These are phyloP conservation scores for Nemania serpens DNA, from an alignment of 2,329 filamentous ascomycete species.

Conservation along the genomic window DNA sequence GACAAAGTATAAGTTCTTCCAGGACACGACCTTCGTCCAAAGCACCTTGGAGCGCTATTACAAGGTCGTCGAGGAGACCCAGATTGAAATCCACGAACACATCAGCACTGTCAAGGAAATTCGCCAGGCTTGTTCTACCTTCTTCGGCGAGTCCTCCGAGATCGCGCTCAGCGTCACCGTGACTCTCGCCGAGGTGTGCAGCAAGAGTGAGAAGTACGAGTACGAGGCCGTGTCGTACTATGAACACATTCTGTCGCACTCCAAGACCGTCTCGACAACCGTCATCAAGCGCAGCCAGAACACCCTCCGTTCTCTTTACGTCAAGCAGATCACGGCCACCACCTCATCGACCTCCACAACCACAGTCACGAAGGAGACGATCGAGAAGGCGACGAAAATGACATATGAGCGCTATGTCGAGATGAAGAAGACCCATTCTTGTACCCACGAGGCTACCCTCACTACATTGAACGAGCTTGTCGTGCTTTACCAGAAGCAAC, in stretches of 20 bases:
- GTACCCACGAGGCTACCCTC: slow-evolving; percentile 24
- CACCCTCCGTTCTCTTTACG: slow-evolving; percentile 23
- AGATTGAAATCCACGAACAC: slow-evolving; percentile 25
- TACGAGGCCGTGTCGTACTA: slow-evolving; percentile 29
- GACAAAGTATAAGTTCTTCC: slow-evolving; percentile 23
- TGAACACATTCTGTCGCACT: slow-evolving; percentile 24
- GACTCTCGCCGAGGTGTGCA: slow-evolving; percentile 23
- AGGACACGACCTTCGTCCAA: slow-evolving; percentile 19
- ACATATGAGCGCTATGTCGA: slow-evolving; percentile 23
- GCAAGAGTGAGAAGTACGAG: slow-evolving; percentile 27
- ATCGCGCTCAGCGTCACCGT: slow-evolving; percentile 22
- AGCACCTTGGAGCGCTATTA: slow-evolving; percentile 26
- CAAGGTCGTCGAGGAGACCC: slow-evolving; percentile 25
- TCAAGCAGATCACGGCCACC: slow-evolving; percentile 24
- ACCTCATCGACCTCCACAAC: background rate
- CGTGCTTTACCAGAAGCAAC: slow-evolving; percentile 20
- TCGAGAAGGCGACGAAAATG: slow-evolving; percentile 26
- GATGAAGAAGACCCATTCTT: slow-evolving; percentile 19
- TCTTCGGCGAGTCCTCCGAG: slow-evolving; percentile 23
- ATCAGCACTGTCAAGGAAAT: slow-evolving; percentile 26
- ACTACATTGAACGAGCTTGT: slow-evolving; percentile 23
- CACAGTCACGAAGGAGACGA: slow-evolving; percentile 25
- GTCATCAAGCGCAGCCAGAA: slow-evolving; percentile 22
- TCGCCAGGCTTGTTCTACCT: slow-evolving; percentile 19
- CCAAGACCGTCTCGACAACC: slow-evolving; percentile 19